Evolutionary conservation across 108 stramenopile species (phyloP), one percentile per base, ranked within the genome.

Genomic region (Asterionellopsis glacialis): DNA sequence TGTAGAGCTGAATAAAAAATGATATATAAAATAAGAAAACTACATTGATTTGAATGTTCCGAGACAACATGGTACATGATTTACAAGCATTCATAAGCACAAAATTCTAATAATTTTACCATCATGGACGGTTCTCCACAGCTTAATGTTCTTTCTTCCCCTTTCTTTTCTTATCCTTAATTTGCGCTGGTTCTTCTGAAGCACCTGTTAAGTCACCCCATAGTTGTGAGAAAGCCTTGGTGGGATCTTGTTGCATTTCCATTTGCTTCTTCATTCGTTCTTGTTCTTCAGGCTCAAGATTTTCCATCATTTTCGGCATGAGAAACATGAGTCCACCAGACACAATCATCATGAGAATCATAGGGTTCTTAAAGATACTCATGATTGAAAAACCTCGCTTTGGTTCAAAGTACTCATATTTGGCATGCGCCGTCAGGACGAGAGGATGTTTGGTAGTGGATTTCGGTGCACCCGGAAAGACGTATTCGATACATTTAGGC

Each of bases 281-380:
- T 74, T 80, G 81, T 75, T 94, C 90, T 61, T 91, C 93, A 1
- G 88, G 86, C 64, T 91, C 90, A 61, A 94, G 41, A 43, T 70
- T 76, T 59, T 88, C 90, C 93, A 94, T 94, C 82, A 94, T 84
- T 74, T 88, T 73, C 5, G 93, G 93, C 93, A 94, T 91, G 33
- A 83, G 26, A 33, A 82, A 66, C 88, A 94, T 84, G 67, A 85
- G 51, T 21, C 78, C 88, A 25, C 66, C 86, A 28, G 66, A 72
- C 41, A 90, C 74, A 4, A 87, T 27, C 90, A 91, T 90, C 88
- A 94, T 90, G 26, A 94, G 53, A 28, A 91, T 40, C 93, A 94
- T 94, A 14, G 93, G 93, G 75, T 91, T 94, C 74, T 91, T 87
- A 15, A 94, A 72, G 57, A 94, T 63, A 22, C 63, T 45, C 47